phyloP scores from a whole-genome alignment of 257 asterid species.

The Solanum medicagineum region DNA sequence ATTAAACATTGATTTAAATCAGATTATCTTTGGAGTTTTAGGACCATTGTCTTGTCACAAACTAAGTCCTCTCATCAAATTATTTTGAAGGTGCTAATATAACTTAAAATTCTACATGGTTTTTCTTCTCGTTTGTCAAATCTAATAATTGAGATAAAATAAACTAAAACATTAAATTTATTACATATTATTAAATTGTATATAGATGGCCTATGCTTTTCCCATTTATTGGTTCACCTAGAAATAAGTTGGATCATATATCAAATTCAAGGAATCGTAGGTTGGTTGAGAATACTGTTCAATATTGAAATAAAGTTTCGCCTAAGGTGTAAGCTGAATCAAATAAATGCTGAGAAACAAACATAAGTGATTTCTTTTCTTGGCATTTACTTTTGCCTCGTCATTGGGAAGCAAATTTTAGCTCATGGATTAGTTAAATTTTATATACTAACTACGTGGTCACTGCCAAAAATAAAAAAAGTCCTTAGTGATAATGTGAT shows the following conservation, averaged over 20 bases:
- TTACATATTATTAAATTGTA: not conserved
- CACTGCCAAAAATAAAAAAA: too few relatives aligned
- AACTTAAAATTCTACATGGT: not conserved
- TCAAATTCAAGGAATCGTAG: constrained; percentile 7
- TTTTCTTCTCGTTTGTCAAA: not conserved
- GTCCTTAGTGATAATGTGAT: too few relatives aligned
- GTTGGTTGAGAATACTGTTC: constrained; percentile 41
- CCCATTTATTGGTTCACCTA: constrained; percentile 23
- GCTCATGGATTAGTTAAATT: too few relatives aligned
- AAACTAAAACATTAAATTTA: not conserved
- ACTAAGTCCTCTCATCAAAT: not conserved
- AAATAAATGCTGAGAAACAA: not conserved
- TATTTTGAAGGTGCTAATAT: not conserved
- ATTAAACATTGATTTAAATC: too few relatives aligned
- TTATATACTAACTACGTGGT: too few relatives aligned
- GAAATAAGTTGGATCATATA: constrained; percentile 27
- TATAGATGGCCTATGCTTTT: not conserved
- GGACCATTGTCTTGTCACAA: not conserved
- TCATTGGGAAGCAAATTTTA: too few relatives aligned
- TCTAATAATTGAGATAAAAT: not conserved
- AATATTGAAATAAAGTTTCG: not conserved
- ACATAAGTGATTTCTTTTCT: too few relatives aligned
- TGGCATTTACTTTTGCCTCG: too few relatives aligned
- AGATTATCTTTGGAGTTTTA: not conserved
- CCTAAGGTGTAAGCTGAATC: not conserved